A percentile compares a stretch with the other conserved stretches of the same genome.
These are phyloP conservation scores for Xylaria sp. DNA, from an alignment of 2,329 filamentous ascomycete species.

Conservation along the genomic window DNA sequence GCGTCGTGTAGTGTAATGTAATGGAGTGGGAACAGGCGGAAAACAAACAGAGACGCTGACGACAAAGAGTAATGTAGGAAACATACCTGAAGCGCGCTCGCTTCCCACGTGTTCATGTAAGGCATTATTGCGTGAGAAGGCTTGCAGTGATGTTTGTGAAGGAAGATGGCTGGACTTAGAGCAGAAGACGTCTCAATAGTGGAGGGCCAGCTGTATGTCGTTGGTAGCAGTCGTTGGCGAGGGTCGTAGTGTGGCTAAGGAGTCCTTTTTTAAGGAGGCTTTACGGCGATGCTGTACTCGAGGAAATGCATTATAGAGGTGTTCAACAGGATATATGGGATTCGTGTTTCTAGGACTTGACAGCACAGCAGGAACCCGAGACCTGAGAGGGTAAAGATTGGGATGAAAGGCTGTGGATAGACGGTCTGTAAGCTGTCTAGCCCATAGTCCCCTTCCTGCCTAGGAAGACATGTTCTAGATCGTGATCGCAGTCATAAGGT, in stretches of 20 bases:
- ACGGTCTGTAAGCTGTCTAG: neutral
- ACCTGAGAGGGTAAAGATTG: neutral
- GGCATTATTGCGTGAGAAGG: constrained; percentile 14
- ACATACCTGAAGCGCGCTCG: constrained; percentile 37
- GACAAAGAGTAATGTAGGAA: neutral
- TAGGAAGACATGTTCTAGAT: neutral
- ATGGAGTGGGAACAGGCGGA: neutral
- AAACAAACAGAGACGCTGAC: neutral
- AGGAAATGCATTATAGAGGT: neutral
- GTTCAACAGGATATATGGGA: neutral
- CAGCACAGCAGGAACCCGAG: neutral
- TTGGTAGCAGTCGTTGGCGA: neutral
- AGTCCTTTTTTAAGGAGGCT: neutral
- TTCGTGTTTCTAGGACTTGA: neutral
- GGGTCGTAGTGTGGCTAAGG: neutral
- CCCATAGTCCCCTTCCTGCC: neutral
- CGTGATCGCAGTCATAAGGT: constrained; percentile 8
- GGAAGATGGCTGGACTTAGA: neutral
- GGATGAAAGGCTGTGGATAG: neutral
- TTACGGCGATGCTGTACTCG: neutral
- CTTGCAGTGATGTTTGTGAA: neutral
- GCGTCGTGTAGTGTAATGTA: neutral
- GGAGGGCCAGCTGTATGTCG: neutral
- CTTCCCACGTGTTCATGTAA: constrained; percentile 40
- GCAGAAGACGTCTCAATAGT: neutral